Percentiles rank a stretch among this genome's conserved stretches.
Conservation (phyloP, 1,139 yeast genomes). For the Zygosaccharomyces pseudobailii region DNA sequence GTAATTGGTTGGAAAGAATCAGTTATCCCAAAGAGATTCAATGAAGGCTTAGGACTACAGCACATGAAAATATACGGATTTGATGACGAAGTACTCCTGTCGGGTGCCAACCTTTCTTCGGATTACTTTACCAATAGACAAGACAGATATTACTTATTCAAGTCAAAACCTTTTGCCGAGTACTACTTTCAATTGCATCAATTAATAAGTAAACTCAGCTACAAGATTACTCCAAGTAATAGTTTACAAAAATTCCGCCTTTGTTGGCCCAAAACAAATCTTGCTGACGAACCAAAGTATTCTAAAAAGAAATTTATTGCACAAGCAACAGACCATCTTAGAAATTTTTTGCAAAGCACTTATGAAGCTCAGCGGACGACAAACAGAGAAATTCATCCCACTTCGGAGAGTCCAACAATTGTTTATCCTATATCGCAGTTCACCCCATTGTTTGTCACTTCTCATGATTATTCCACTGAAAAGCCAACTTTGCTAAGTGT, state of each 20-base stretch:
- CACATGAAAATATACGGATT: slow-evolving; percentile 97
- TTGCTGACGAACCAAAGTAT: slow-evolving; percentile 66
- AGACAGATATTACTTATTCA: slow-evolving; percentile 81
- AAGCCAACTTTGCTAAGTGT: slow-evolving; percentile 62
- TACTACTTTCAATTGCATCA: slow-evolving; percentile 68
- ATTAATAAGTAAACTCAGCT: slow-evolving; percentile 65
- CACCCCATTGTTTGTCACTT: slow-evolving; percentile 61
- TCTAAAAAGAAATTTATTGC: slow-evolving; percentile 53
- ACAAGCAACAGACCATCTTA: slow-evolving; percentile 54
- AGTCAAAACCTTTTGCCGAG: slow-evolving; percentile 52
- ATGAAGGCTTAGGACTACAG: slow-evolving; percentile 90
- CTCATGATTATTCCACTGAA: slow-evolving; percentile 69
- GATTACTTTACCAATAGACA: slow-evolving; percentile 97
- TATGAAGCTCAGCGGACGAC: slow-evolving; percentile 13
- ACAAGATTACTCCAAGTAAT: slow-evolving; percentile 50
- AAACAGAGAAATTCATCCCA: slow-evolving; percentile 19
- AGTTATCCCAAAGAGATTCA: slow-evolving; percentile 73
- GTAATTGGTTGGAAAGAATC: slow-evolving; percentile 61
- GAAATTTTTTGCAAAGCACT: slow-evolving; percentile 46
- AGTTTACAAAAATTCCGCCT: slow-evolving; percentile 50
- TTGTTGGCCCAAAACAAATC: slow-evolving; percentile 71
- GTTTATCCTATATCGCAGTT: slow-evolving; percentile 92
- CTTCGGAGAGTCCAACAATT: slow-evolving; percentile 48
- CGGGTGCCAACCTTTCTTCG: slow-evolving; percentile 86
- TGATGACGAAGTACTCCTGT: slow-evolving; percentile 80